These are phyloP conservation scores for Annulohypoxylon stygium DNA, from an alignment of 495 filamentous ascomycete species.

Conservation along the genomic window DNA sequence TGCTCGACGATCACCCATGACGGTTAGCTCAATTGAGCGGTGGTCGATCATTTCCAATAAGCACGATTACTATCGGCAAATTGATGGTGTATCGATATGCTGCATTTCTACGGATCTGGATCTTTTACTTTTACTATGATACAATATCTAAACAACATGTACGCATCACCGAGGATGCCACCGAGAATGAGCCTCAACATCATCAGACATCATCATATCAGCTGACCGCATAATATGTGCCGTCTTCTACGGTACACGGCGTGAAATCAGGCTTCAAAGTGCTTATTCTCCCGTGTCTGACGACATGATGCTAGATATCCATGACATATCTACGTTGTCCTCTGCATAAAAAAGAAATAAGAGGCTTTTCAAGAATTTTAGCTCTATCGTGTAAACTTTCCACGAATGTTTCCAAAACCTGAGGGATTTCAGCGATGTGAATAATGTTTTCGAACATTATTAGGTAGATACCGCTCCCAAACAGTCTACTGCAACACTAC, in stretches of 20 bases:
- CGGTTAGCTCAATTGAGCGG: background rate
- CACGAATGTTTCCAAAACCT: no score
- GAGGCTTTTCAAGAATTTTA: no score
- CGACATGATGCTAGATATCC: no score
- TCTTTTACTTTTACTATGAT: background rate
- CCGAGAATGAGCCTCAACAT: background rate
- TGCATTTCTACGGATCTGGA: background rate
- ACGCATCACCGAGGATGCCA: background rate
- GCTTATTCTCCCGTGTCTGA: no score
- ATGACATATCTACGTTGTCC: no score
- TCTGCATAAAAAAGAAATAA: no score
- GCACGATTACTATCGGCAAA: background rate
- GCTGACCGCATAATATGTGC: background rate
- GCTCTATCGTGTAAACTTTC: no score
- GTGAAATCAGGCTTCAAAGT: background rate
- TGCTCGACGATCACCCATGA: background rate
- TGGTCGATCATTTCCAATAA: background rate
- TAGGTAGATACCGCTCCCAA: no score
- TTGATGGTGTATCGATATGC: background rate
- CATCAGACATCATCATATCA: background rate
- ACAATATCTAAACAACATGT: no score
- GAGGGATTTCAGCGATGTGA: no score
- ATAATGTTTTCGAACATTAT: no score
- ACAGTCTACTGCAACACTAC: no score
- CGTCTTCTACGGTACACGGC: background rate